Evolutionary conservation across 202 grass and related monocot genomes (phyloP).

Genomic region (Digitaria exilis): DNA sequence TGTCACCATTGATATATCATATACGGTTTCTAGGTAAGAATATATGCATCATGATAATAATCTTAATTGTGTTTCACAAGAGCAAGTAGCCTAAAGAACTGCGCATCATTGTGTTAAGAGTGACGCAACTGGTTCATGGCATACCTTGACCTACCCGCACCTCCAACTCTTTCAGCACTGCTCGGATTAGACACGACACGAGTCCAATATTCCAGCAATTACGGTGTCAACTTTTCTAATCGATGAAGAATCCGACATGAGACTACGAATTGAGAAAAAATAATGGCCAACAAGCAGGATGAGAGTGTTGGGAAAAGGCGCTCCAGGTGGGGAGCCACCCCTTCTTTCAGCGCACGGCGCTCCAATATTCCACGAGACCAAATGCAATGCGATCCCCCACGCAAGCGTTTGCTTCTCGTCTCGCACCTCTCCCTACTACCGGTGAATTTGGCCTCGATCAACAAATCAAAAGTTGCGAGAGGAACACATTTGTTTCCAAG

Average conservation of each 20-base stretch:
- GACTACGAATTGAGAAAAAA: slow-evolving; percentile 6
- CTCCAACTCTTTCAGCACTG: not conserved
- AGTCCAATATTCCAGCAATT: slow-evolving; percentile 22
- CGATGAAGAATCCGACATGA: slow-evolving; percentile 24
- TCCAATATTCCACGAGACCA: slow-evolving; percentile 39
- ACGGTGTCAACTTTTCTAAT: not conserved
- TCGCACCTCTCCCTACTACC: not conserved
- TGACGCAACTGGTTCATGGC: not conserved
- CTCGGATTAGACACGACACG: not conserved
- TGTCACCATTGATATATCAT: not conserved
- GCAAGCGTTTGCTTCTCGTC: slow-evolving; percentile 11
- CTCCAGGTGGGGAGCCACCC: slow-evolving; percentile 40
- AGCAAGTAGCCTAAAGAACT: not conserved
- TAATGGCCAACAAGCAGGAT: slow-evolving; percentile 40
- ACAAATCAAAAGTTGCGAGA: slow-evolving; percentile 38
- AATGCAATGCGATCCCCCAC: slow-evolving; percentile 10
- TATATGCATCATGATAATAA: not conserved
- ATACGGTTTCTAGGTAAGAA: not conserved
- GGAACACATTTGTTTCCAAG: slow-evolving; percentile 33
- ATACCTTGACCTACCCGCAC: not conserved
- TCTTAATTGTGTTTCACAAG: not conserved
- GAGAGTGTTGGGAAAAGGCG: slow-evolving; percentile 44
- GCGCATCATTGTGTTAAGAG: not conserved
- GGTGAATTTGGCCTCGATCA: slow-evolving; percentile 21
- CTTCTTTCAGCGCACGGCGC: not conserved